Evolutionary conservation across 371 early-diverging fungal genomes (phyloP).

Genomic region (Rhizomucor miehei): DNA sequence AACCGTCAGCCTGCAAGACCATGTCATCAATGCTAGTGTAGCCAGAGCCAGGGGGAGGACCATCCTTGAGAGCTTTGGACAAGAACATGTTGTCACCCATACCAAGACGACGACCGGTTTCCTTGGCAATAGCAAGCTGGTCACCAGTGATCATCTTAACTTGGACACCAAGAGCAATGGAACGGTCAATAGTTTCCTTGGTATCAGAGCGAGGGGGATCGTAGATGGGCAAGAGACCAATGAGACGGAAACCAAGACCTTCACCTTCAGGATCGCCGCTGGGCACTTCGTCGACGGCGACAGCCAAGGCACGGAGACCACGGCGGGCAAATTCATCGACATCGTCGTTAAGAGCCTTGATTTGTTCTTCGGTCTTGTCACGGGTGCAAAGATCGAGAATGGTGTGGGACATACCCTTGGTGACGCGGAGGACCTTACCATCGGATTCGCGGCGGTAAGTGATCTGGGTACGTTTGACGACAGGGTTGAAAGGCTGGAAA

Average conservation of each 20-base stretch:
- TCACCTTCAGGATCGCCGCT: slow-evolving; percentile 32
- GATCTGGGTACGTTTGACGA: slow-evolving; percentile 83
- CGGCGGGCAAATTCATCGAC: slow-evolving; percentile 73
- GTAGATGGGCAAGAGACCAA: slow-evolving; percentile 76
- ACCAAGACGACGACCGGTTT: slow-evolving; percentile 75
- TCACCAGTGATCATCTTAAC: slow-evolving; percentile 97
- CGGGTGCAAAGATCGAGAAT: slow-evolving; percentile 69
- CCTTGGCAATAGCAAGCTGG: slow-evolving; percentile 87
- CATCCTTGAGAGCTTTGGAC: slow-evolving; percentile 72
- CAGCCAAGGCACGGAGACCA: slow-evolving; percentile 83
- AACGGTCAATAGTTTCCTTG: slow-evolving; percentile 80
- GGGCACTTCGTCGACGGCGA: slow-evolving; percentile 66
- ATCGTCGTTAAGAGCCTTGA: slow-evolving; percentile 54
- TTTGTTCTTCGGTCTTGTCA: slow-evolving; percentile 57
- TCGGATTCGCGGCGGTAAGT: slow-evolving; percentile 60
- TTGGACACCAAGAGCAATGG: slow-evolving; percentile 81
- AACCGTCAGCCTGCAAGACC: slow-evolving; percentile 78
- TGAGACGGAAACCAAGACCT: slow-evolving; percentile 50
- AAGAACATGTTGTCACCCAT: slow-evolving; percentile 75
- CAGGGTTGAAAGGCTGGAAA: slow-evolving; percentile 88
- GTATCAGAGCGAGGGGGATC: slow-evolving; percentile 88
- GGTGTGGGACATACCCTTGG: slow-evolving; percentile 75
- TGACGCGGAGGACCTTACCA: slow-evolving; percentile 60
- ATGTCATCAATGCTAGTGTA: slow-evolving; percentile 76
- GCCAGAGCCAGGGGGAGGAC: slow-evolving; percentile 67